Evolutionary conservation across 176 grass and related monocot genomes (phyloP).

Genomic region (Juncus effusus): DNA sequence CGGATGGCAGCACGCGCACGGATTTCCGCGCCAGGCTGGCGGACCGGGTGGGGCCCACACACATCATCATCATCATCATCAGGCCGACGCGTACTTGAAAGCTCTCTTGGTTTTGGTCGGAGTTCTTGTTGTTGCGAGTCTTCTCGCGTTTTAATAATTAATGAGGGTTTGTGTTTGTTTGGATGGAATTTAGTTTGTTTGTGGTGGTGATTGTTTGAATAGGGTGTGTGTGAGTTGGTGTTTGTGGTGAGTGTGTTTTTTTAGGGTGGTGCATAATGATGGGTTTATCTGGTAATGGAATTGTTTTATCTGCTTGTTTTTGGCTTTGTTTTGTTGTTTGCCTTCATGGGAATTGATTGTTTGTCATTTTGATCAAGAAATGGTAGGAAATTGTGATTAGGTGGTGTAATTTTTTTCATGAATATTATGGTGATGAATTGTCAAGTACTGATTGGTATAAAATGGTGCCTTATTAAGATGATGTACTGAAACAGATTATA

Average conservation of each 20-base stretch:
- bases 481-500: too few relatives aligned
- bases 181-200: neutral
- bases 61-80: constrained; percentile 39
- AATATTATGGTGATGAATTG: too few relatives aligned
- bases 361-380: too few relatives aligned
- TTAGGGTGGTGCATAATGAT: neutral
- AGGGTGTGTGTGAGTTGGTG: constrained; percentile 16
- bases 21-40: constrained; percentile 43
- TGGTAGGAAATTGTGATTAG: too few relatives aligned
- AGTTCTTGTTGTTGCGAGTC: constrained; percentile 57
- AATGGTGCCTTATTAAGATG: too few relatives aligned
- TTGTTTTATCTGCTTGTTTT: neutral
- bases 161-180: constrained; percentile 7
- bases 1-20: constrained; percentile 45
- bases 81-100: constrained; percentile 60
- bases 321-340: constrained; percentile 1
- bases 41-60: constrained; percentile 7
- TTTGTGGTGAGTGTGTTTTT: constrained; percentile 12
- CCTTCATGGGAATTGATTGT: too few relatives aligned
- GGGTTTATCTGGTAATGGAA: constrained; percentile 18
- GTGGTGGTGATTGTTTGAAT: neutral
- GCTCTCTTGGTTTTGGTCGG: constrained; percentile 52
- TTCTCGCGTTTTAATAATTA: constrained; percentile 54
- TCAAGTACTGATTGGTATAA: too few relatives aligned
- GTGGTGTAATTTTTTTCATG: too few relatives aligned